phyloP scores from a whole-genome alignment of 805 yeast genomes.

The Lachancea sp. region DNA sequence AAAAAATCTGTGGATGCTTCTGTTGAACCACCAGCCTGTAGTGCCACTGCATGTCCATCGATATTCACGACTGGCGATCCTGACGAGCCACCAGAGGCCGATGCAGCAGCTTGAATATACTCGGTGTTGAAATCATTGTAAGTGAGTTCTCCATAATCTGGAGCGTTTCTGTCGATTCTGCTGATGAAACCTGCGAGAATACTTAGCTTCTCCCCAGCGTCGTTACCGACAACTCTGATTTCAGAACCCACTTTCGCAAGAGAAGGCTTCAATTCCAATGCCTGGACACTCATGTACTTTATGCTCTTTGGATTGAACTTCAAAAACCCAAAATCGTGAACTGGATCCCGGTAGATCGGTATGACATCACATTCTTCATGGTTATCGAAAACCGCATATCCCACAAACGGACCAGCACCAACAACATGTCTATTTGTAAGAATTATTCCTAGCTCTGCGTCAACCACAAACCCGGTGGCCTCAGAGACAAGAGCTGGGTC shows the following conservation, averaged over 20 bases:
- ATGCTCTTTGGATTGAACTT: slow-evolving; percentile 66
- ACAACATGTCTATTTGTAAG: slow-evolving; percentile 92
- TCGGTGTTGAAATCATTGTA: slow-evolving; percentile 92
- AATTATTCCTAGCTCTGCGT: slow-evolving; percentile 71
- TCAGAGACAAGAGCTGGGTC: slow-evolving; percentile 75
- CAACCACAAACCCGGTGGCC: slow-evolving; percentile 96
- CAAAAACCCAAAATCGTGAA: slow-evolving; percentile 89
- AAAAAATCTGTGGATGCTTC: slow-evolving; percentile 93
- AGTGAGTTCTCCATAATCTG: slow-evolving; percentile 81
- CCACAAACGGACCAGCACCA: slow-evolving; percentile 90
- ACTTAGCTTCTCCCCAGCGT: slow-evolving; percentile 89
- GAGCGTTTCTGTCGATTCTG: slow-evolving; percentile 87
- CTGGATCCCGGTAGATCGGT: slow-evolving; percentile 88
- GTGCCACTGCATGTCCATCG: slow-evolving; percentile 80
- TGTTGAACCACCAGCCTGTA: slow-evolving; percentile 90
- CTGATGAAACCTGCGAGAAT: slow-evolving; percentile 75
- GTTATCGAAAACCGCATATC: slow-evolving; percentile 87
- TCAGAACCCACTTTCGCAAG: slow-evolving; percentile 88
- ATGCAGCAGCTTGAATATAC: slow-evolving; percentile 92
- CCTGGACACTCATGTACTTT: slow-evolving; percentile 66
- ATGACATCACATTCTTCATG: slow-evolving; percentile 87
- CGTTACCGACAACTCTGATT: slow-evolving; percentile 92
- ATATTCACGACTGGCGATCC: slow-evolving; percentile 95
- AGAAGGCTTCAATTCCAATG: slow-evolving; percentile 68
- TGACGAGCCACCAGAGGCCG: slow-evolving; percentile 92